Evolutionary conservation across 345 rosid genomes (phyloP).

Genomic region (Limnanthes douglasii): DNA sequence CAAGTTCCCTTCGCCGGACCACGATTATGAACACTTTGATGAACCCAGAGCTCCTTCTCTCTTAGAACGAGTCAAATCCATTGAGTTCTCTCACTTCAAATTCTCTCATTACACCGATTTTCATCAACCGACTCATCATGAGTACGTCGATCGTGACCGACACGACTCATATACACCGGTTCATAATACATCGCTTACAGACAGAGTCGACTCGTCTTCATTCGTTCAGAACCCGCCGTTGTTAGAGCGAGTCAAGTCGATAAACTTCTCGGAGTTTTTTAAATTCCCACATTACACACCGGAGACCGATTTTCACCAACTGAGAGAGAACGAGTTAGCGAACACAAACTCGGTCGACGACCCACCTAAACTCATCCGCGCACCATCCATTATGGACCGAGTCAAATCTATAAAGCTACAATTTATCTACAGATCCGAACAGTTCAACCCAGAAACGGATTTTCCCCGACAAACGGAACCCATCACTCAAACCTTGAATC

Average conservation of each 20-base stretch:
- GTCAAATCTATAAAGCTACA: slow-evolving; percentile 42
- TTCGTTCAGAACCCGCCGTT: slow-evolving; percentile 4
- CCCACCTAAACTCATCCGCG: slow-evolving; percentile 17
- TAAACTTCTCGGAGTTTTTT: too few species aligned
- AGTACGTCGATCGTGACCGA: too few species aligned
- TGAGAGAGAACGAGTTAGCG: slow-evolving; percentile 9
- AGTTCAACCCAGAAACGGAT: too few species aligned
- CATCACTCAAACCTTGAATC: slow-evolving; percentile 4
- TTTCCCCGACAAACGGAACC: slow-evolving; percentile 12
- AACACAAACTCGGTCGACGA: slow-evolving; percentile 4
- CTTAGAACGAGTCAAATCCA: slow-evolving; percentile 49
- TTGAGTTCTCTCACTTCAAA: slow-evolving; percentile 18
- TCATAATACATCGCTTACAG: slow-evolving; percentile 3
- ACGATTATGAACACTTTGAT: slow-evolving; percentile 5
- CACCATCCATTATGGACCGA: slow-evolving; percentile 44
- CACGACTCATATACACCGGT: slow-evolving; percentile 13
- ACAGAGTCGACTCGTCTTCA: slow-evolving; percentile 6
- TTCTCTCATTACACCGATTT: slow-evolving; percentile 7
- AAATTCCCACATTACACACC: too few species aligned
- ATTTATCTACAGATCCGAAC: slow-evolving; percentile 19
- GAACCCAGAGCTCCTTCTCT: slow-evolving; percentile 32
- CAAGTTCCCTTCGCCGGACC: slow-evolving; percentile 13
- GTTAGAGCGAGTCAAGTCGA: slow-evolving; percentile 15
- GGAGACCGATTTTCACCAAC: slow-evolving; percentile 9
- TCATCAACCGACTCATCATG: too few species aligned